A percentile compares a stretch with the other conserved stretches of the same genome.
These are phyloP conservation scores for Cyberlindnera japonica DNA, from an alignment of 805 yeast species.

Conservation along the genomic window DNA sequence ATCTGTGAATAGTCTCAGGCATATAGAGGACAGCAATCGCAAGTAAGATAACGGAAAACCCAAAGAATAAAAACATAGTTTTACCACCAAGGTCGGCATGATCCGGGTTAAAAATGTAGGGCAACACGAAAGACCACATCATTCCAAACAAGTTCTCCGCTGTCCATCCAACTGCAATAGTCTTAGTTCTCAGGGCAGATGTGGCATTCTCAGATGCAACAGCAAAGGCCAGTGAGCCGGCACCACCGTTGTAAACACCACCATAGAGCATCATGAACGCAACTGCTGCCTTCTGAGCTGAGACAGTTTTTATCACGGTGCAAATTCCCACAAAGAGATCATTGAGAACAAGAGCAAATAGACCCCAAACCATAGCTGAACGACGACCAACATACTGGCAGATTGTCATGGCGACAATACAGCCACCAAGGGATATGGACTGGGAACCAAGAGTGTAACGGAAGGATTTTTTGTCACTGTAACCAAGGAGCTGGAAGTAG, in stretches of 20 bases:
- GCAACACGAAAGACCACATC: slow-evolving; percentile 36
- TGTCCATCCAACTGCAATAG: slow-evolving; percentile 21
- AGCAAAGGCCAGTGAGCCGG: slow-evolving; percentile 36
- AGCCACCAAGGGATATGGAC: slow-evolving; percentile 31
- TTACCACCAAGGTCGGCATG: slow-evolving; percentile 40
- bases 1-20: slow-evolving; percentile 51
- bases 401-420: slow-evolving; percentile 29
- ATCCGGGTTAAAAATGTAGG: slow-evolving; percentile 42
- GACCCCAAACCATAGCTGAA: slow-evolving; percentile 27
- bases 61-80: slow-evolving; percentile 42
- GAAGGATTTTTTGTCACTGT: slow-evolving; percentile 39
- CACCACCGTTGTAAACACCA: slow-evolving; percentile 33
- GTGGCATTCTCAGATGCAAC: slow-evolving; percentile 37
- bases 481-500: slow-evolving; percentile 45
- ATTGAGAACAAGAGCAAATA: slow-evolving; percentile 21
- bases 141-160: slow-evolving; percentile 26
- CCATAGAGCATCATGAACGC: slow-evolving; percentile 28
- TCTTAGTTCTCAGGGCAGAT: slow-evolving; percentile 33
- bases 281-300: slow-evolving; percentile 20
- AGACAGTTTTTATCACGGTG: slow-evolving; percentile 5
- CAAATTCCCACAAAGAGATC: slow-evolving; percentile 21
- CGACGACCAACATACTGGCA: slow-evolving; percentile 29
- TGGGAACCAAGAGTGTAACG: slow-evolving; percentile 32
- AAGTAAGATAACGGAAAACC: slow-evolving; percentile 27
- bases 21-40: slow-evolving; percentile 42